Base-by-base conservation (phyloP, 2,329 filamentous ascomycete species). In the Diaporthe vaccinii region DNA sequence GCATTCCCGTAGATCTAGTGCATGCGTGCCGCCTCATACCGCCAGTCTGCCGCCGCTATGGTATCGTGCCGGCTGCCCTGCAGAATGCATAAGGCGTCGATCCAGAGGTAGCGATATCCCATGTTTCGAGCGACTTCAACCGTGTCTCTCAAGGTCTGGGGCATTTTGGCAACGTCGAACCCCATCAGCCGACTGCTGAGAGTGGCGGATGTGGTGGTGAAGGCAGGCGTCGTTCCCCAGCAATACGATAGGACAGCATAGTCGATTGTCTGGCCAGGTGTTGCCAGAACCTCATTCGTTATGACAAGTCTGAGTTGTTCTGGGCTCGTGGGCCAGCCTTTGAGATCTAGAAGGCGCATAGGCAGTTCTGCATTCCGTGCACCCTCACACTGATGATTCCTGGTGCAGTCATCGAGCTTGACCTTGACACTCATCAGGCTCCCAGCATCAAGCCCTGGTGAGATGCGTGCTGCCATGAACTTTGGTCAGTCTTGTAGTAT, bases 11-110 rank as follows among this genome's bases (percentile, higher is more conserved):
- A 62, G 28, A 62, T 28, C 22, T 7, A 44, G 20, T 62, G 59
- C 59, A 62, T 62, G 25, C 59, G 59, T 39, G 25, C 59, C 41
- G 59, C n/a, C 59, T 44, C 59, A n/a, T 44, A 8, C 36, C 41
- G 59, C 59, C 59, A 62, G 41, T 62, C 59, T 14, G 10, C 22
- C 15, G 15, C n/a, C n/a, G 59, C 59, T 2, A 28, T 39, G 25
- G 39, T 15, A 34, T 70, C 67, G n/a, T 65, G 2, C 59, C 36
- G 36, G n/a, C 36, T 25, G 8, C 25, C 59, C 41, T 65, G 59
- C 6, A 65, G n/a, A 22, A 65, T 65, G 20, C 59, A 65, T 9
- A 65, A n/a, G 41, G 59, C 61, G 39, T 67, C 61, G 4, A 67
- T 44, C 41, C 61, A 67, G 39, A 67, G 61, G 9, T 67, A 67